These are phyloP conservation scores for Irpex rosettiformis DNA, from an alignment of 1,284 basidiomycete genomes.

Conservation along the genomic window DNA sequence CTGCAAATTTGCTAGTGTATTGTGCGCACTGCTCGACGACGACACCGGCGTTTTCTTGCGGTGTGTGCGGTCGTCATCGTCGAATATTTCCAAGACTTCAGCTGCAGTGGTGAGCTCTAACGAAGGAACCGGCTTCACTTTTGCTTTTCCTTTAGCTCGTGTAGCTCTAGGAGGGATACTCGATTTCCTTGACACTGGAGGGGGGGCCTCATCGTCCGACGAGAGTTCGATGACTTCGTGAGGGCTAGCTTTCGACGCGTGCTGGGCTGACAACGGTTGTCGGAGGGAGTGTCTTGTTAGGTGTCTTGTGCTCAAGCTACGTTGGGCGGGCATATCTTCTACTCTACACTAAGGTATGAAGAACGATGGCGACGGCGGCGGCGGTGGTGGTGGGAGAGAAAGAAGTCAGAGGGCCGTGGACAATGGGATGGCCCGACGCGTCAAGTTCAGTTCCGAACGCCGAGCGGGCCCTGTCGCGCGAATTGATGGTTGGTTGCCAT, in stretches of 20 bases:
- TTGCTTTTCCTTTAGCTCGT: neutral
- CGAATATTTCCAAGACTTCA: neutral
- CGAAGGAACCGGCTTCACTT: neutral
- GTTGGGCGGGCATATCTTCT: constrained; percentile 10
- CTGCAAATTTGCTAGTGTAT: neutral
- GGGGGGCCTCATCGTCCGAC: constrained; percentile 45
- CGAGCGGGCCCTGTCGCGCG: too few species aligned
- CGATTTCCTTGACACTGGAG: neutral
- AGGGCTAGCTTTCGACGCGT: neutral
- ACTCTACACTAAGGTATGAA: too few species aligned
- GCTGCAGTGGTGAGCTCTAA: neutral
- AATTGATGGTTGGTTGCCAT: too few species aligned
- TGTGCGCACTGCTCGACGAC: neutral
- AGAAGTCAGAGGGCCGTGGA: neutral
- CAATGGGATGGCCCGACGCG: neutral
- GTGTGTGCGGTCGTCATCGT: neutral
- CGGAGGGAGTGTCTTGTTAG: neutral
- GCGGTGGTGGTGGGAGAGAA: neutral
- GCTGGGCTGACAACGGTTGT: constrained; percentile 3
- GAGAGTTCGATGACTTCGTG: constrained; percentile 53
- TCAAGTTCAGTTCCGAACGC: neutral
- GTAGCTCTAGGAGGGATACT: too few species aligned
- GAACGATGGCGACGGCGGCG: neutral
- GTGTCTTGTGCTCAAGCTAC: constrained; percentile 1
- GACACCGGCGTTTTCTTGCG: neutral